Evolutionary conservation across 352 stramenopile genomes (phyloP).

Genomic region (Globisporangium cederbergense): DNA sequence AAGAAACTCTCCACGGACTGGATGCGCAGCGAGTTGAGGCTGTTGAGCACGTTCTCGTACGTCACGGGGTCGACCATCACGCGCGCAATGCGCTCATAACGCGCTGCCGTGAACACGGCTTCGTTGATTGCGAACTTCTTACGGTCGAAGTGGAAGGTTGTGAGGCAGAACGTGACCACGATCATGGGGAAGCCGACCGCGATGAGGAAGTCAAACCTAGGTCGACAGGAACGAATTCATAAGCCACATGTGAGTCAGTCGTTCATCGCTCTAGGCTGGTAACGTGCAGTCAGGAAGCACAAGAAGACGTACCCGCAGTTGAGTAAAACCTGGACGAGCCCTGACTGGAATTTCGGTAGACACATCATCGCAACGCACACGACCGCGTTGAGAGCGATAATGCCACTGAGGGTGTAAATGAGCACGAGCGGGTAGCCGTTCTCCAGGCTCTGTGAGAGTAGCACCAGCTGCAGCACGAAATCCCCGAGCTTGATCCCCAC

Average conservation of each 20-base stretch:
- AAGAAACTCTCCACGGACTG: conserved; percentile 25
- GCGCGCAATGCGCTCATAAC: conserved; percentile 12
- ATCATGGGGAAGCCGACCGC: conserved; percentile 26
- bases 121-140: conserved; percentile 21
- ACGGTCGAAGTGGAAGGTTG: conserved; percentile 25
- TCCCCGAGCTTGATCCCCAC: neutral
- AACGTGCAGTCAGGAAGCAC: no score
- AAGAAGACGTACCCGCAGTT: neutral
- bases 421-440: neutral
- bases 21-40: conserved; percentile 30
- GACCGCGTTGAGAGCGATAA: neutral
- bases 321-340: neutral
- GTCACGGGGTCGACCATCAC: conserved; percentile 19
- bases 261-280: no score
- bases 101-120: conserved; percentile 15
- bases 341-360: neutral
- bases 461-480: neutral
- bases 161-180: conserved; percentile 25
- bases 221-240: neutral
- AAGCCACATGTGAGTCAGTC: conserved; percentile 5
- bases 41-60: conserved; percentile 19
- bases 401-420: neutral
- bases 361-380: neutral
- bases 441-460: neutral
- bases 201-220: conserved; percentile 23